A percentile compares a stretch with the other conserved stretches of the same genome.
These are phyloP conservation scores for Stagonosporopsis tanaceti DNA, from an alignment of 2,329 filamentous ascomycete species.

Conservation along the genomic window DNA sequence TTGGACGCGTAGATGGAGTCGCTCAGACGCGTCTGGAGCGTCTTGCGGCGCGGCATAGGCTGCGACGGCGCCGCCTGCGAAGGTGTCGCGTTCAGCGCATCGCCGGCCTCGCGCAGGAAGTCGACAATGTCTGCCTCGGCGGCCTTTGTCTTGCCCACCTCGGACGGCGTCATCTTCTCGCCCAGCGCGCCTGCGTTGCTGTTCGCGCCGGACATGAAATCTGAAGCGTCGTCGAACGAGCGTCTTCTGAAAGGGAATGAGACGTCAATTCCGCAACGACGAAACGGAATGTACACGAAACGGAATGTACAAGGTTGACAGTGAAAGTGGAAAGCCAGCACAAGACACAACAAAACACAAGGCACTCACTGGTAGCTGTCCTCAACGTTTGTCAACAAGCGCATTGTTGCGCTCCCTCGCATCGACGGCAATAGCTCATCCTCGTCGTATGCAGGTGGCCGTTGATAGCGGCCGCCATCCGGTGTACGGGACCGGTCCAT, in stretches of 20 bases:
- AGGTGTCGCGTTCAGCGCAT: constrained; percentile 37
- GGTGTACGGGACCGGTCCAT: constrained; percentile 49
- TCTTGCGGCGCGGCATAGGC: constrained; percentile 34
- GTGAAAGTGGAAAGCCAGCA: constrained; percentile 17
- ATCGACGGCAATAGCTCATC: constrained; percentile 44
- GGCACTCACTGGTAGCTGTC: constrained; percentile 54
- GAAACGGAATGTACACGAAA: constrained; percentile 17
- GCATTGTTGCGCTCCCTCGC: constrained; percentile 57
- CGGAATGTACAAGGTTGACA: constrained; percentile 22
- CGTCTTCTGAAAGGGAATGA: constrained; percentile 37
- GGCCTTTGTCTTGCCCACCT: constrained; percentile 41
- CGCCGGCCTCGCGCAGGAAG: constrained; percentile 53
- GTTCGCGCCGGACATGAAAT: constrained; percentile 40
- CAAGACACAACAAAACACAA: constrained; percentile 15
- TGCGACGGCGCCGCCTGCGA: constrained; percentile 2
- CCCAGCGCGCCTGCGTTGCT: constrained; percentile 47
- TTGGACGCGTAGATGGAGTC: constrained; percentile 29
- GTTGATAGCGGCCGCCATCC: constrained; percentile 46
- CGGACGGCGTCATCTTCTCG: constrained; percentile 33
- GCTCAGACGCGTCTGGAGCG: constrained; percentile 33
- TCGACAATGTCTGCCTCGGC: constrained; percentile 53
- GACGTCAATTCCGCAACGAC: constrained; percentile 16
- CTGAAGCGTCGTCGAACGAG: constrained; percentile 43
- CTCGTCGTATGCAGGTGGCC: constrained; percentile 57
- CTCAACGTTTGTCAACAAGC: constrained; percentile 58